These are phyloP conservation scores for Vitis hybrid DNA, from an alignment of 177 flowering plant genomes.

Conservation along the genomic window DNA sequence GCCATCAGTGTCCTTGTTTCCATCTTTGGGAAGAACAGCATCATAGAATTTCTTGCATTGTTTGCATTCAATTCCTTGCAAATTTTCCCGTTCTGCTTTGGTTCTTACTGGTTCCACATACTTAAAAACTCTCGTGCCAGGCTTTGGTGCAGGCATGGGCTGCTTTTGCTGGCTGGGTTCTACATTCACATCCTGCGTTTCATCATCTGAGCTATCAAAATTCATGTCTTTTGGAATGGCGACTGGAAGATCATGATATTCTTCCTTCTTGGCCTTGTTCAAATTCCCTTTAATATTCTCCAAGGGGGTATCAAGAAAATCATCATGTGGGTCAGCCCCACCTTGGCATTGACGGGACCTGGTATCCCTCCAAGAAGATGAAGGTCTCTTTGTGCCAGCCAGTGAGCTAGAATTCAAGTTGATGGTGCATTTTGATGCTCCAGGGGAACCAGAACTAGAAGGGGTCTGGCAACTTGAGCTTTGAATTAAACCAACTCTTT, in stretches of 20 bases:
- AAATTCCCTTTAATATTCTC: slow-evolving; percentile 61
- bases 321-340: slow-evolving; percentile 88
- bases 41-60: slow-evolving; percentile 96
- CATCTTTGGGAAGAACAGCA: slow-evolving; percentile 67
- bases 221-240: slow-evolving; percentile 29
- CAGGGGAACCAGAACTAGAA: slow-evolving; percentile 24
- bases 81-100: slow-evolving; percentile 76
- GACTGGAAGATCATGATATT: slow-evolving; percentile 27
- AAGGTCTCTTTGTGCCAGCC: slow-evolving; percentile 54
- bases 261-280: slow-evolving; percentile 42
- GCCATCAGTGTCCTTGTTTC: slow-evolving; percentile 24
- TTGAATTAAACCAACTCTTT: slow-evolving; percentile 20
- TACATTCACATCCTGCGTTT: slow-evolving; percentile 62
- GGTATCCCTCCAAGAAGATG: slow-evolving; percentile 77
- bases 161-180: slow-evolving; percentile 29
- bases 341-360: slow-evolving; percentile 52
- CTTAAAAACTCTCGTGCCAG: slow-evolving; percentile 53
- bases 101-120: slow-evolving; percentile 82
- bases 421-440: slow-evolving; percentile 23
- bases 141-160: slow-evolving; percentile 25
- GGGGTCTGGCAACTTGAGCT: slow-evolving; percentile 20
- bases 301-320: slow-evolving; percentile 86
- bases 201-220: slow-evolving; percentile 60
- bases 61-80: slow-evolving; percentile 89
- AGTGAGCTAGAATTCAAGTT: slow-evolving; percentile 29